phyloP scores from a whole-genome alignment of 1,139 yeast genomes.

The Saccharomyces hybrid region DNA sequence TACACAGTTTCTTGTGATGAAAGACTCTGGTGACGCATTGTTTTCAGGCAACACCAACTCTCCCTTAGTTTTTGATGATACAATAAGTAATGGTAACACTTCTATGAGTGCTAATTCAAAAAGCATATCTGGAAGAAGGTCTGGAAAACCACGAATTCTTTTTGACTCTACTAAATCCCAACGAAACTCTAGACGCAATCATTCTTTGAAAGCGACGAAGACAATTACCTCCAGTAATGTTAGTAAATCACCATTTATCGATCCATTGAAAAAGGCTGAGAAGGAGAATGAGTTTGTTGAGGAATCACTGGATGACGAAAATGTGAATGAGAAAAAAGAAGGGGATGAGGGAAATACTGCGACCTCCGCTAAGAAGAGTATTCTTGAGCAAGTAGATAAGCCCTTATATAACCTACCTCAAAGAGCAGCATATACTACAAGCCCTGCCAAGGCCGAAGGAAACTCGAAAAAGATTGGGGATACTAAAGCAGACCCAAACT shows the following conservation, averaged over 20 bases:
- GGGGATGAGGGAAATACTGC: not conserved
- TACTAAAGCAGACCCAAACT: not conserved
- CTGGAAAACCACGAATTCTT: not conserved
- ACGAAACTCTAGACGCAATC: not conserved
- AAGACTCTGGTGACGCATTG: constrained; percentile 16
- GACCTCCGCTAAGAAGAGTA: constrained; percentile 6
- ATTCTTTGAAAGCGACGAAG: not conserved
- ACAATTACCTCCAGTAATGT: not conserved
- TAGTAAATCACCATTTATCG: constrained; percentile 8
- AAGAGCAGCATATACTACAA: constrained; percentile 5
- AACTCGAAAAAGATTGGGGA: not conserved
- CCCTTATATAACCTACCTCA: constrained; percentile 22
- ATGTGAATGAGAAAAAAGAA: too few relatives aligned
- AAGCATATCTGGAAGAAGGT: not conserved
- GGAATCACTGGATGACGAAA: constrained; percentile 15
- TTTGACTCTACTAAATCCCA: constrained; percentile 1
- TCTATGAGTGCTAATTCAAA: not conserved
- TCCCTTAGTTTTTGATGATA: constrained; percentile 10
- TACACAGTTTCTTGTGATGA: constrained; percentile 1
- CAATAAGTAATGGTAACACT: not conserved
- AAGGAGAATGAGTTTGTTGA: constrained; percentile 21
- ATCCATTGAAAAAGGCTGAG: constrained; percentile 24
- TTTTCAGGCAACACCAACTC: constrained; percentile 18
- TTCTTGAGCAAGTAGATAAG: constrained; percentile 21
- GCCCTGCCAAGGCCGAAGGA: not conserved